Conservation (phyloP, 495 filamentous ascomycete species). For the Evansstolkia leycettana region DNA sequence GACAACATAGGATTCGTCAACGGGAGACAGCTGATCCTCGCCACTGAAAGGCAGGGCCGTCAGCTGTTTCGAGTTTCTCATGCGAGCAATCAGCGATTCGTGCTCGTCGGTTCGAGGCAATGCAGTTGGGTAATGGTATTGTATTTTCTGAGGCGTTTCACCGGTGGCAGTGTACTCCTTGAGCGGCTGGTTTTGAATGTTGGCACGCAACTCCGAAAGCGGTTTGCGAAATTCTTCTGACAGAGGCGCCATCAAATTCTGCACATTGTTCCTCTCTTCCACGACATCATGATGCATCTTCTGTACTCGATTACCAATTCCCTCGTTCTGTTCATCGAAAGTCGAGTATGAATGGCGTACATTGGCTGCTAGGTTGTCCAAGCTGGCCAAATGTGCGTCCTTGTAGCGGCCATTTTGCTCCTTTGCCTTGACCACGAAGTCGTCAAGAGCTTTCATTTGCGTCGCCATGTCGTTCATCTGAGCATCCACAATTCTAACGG, state of each 20-base stretch:
- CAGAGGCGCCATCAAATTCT: slow-evolving; percentile 45
- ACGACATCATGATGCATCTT: slow-evolving; percentile 52
- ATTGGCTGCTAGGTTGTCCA: slow-evolving; percentile 46
- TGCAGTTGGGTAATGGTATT: slow-evolving; percentile 61
- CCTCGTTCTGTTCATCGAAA: slow-evolving; percentile 51
- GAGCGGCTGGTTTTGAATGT: slow-evolving; percentile 47
- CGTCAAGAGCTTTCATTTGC: slow-evolving; percentile 81
- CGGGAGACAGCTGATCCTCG: slow-evolving; percentile 13
- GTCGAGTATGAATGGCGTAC: slow-evolving; percentile 59
- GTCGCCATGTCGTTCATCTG: slow-evolving; percentile 76
- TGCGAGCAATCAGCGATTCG: slow-evolving; percentile 48
- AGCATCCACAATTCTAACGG: slow-evolving; percentile 75
- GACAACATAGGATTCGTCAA: slow-evolving; percentile 12
- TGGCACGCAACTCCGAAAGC: slow-evolving; percentile 52
- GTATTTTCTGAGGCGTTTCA: slow-evolving; percentile 64
- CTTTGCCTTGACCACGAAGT: slow-evolving; percentile 75
- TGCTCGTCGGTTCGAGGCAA: slow-evolving; percentile 69
- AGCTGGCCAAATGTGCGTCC: slow-evolving; percentile 46
- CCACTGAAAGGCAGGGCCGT: slow-evolving; percentile 23
- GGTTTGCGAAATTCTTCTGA: slow-evolving; percentile 49
- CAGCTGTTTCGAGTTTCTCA: slow-evolving; percentile 34
- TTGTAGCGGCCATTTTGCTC: slow-evolving; percentile 71
- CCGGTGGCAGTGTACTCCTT: slow-evolving; percentile 77
- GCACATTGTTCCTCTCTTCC: slow-evolving; percentile 36
- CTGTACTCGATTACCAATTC: slow-evolving; percentile 47